phyloP scores from a whole-genome alignment of 495 filamentous ascomycete genomes.

The Trichocladium antarcticum region DNA sequence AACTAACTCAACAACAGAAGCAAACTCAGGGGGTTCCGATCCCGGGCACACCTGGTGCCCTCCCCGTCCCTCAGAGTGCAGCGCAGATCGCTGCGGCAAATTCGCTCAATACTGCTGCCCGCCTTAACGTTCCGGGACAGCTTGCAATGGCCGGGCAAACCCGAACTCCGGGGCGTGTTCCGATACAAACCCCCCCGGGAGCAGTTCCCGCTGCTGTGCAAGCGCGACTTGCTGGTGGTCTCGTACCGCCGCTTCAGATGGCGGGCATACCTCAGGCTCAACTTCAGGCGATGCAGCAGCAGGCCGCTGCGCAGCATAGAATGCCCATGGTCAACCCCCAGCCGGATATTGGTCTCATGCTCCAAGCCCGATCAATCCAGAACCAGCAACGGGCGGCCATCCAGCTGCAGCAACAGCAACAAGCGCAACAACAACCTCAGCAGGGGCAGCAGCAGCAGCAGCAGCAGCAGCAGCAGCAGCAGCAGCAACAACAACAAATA shows the following conservation, averaged over 20 bases:
- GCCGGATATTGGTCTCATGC: constrained; percentile 43
- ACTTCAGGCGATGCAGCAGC: constrained; percentile 44
- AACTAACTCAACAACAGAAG: constrained; percentile 22
- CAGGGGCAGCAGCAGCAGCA: constrained; percentile 27
- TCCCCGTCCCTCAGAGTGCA: constrained; percentile 22
- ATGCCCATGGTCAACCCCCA: constrained; percentile 56
- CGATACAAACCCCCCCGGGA: constrained; percentile 34
- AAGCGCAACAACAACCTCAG: constrained; percentile 35
- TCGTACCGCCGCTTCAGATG: constrained; percentile 49
- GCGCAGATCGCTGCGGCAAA: constrained; percentile 33
- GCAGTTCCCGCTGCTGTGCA: constrained; percentile 28
- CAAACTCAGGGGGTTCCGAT: constrained; percentile 31
- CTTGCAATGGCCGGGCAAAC: constrained; percentile 27
- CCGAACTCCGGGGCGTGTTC: constrained; percentile 28
- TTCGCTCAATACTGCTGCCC: constrained; percentile 27
- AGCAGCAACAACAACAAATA: constrained; percentile 24
- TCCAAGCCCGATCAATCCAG: constrained; percentile 49
- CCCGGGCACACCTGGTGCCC: constrained; percentile 32
- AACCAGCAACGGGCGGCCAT: constrained; percentile 56
- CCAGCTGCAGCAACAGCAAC: constrained; percentile 45
- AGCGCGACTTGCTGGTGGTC: constrained; percentile 35
- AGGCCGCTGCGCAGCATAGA: constrained; percentile 48
- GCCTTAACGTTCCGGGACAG: constrained; percentile 29
- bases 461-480: constrained; percentile 26
- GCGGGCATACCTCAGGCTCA: constrained; percentile 65